These are phyloP conservation scores for Cylindrotheca fusiformis DNA, from an alignment of 108 stramenopile genomes.

Conservation along the genomic window DNA sequence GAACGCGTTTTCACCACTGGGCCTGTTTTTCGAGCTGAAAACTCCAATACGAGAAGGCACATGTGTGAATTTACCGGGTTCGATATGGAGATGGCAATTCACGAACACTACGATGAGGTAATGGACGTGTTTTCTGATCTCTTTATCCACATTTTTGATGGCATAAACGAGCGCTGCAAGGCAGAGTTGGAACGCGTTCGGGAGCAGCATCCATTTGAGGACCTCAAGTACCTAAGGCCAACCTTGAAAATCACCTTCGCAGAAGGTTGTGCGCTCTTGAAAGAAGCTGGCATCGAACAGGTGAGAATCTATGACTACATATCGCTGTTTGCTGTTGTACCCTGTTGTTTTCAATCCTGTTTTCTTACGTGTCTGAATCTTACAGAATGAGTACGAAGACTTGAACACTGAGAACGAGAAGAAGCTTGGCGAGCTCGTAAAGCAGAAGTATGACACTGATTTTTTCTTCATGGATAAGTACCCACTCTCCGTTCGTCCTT, in stretches of 20 bases:
- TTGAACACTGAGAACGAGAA: constrained; percentile 97
- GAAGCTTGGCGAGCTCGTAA: constrained; percentile 94
- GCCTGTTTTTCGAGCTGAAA: constrained; percentile 99
- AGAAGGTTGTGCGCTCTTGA: constrained; percentile 85
- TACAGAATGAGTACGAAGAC: constrained; percentile 92
- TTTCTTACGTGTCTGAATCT: no score
- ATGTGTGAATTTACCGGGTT: constrained; percentile 99
- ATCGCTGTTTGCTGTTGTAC: constrained; percentile 4
- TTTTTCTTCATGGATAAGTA: constrained; percentile 99
- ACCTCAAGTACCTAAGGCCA: constrained; percentile 88
- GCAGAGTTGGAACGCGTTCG: constrained; percentile 88
- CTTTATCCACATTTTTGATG: constrained; percentile 97
- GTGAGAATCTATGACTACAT: no score
- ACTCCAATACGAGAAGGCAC: constrained; percentile 96
- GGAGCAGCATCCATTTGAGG: constrained; percentile 97
- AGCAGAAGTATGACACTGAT: constrained; percentile 96
- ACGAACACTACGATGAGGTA: constrained; percentile 99
- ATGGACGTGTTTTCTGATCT: constrained; percentile 95
- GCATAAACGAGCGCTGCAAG: constrained; percentile 82
- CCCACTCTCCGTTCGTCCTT: constrained; percentile 94
- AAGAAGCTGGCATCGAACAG: constrained; percentile 81
- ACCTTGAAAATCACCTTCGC: constrained; percentile 93
- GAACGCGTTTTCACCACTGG: constrained; percentile 98
- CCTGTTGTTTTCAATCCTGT: not conserved
- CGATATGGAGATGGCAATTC: constrained; percentile 98